Conservation (phyloP, 208 protist genomes). For the Acanthamoeba lenticulata region DNA sequence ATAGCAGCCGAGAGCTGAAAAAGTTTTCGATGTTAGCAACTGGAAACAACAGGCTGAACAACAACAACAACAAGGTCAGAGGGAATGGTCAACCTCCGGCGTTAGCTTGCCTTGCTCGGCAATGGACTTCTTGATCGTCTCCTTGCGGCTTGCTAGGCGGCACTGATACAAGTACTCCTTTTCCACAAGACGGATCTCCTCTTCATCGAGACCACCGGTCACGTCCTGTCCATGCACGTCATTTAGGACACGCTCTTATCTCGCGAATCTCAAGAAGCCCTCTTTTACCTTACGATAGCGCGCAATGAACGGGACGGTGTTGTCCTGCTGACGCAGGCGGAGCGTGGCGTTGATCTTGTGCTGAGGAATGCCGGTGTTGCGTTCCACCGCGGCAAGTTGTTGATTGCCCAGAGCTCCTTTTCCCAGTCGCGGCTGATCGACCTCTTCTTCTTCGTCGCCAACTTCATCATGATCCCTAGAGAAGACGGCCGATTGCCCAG, state of each 20-base stretch:
- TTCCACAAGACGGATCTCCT: not conserved
- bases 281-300: not conserved
- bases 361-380: not conserved
- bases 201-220: not conserved
- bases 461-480: no score
- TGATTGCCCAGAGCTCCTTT: not conserved
- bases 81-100: not conserved
- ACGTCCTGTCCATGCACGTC: no score
- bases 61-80: not conserved
- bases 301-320: not conserved
- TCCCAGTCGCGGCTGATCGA: not conserved
- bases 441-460: not conserved
- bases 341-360: not conserved
- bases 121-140: not conserved
- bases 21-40: no score
- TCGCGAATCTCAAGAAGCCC: no score
- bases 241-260: no score
- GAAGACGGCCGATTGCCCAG: no score
- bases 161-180: not conserved
- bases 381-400: not conserved
- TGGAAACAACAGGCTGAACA: no score
- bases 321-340: not conserved
- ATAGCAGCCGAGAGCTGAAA: no score
- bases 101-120: not conserved
- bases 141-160: not conserved